phyloP scores from a whole-genome alignment of 805 yeast species.

The Candida orba region DNA sequence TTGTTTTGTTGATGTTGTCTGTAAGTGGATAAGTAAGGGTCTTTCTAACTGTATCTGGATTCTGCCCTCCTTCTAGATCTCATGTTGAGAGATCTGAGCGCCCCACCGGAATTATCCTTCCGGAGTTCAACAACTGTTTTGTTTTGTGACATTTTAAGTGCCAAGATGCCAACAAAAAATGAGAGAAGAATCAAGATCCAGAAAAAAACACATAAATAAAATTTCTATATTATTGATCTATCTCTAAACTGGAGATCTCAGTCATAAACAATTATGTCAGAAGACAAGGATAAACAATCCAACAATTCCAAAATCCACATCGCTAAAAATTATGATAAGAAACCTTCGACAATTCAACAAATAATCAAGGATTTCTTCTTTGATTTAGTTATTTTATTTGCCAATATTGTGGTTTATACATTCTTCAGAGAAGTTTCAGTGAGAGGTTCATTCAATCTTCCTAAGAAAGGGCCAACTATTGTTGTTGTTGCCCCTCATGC shows the following conservation, averaged over 20 bases:
- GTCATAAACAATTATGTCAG: neutral
- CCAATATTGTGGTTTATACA: constrained; percentile 21
- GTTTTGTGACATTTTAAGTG: too few relatives aligned
- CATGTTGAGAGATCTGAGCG: too few relatives aligned
- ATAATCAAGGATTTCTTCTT: constrained; percentile 13
- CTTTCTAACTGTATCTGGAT: too few relatives aligned
- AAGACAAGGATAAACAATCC: neutral
- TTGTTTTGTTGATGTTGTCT: too few relatives aligned
- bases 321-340: constrained; percentile 7
- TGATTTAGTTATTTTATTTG: constrained; percentile 17
- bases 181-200: too few relatives aligned
- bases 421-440: constrained; percentile 72
- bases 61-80: too few relatives aligned
- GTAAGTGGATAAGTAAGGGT: too few relatives aligned
- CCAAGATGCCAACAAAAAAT: too few relatives aligned
- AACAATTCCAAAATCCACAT: constrained; percentile 9
- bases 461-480: constrained; percentile 58
- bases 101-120: too few relatives aligned
- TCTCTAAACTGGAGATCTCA: neutral
- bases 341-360: neutral
- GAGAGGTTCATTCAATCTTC: constrained; percentile 60
- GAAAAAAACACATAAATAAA: too few relatives aligned
- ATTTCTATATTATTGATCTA: too few relatives aligned
- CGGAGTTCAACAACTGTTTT: too few relatives aligned
- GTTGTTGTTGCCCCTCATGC: constrained; percentile 82